These are phyloP conservation scores for Colletotrichum sojae DNA, from an alignment of 2,329 filamentous ascomycete genomes.

Conservation along the genomic window DNA sequence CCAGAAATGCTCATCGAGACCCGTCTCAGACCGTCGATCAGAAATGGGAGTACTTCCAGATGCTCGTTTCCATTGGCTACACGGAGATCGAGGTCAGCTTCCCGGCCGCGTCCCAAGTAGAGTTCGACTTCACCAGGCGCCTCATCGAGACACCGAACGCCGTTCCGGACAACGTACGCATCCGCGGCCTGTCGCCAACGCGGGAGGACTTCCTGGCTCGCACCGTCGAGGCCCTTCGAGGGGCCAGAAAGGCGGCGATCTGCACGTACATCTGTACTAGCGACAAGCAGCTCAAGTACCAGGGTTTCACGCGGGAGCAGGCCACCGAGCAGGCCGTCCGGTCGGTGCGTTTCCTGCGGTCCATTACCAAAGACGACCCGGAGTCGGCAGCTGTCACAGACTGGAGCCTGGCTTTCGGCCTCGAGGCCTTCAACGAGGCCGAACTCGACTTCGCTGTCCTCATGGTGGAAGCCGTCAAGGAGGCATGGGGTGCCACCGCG, in stretches of 20 bases:
- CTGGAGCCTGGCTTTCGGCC: conserved; percentile 19
- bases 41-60: conserved; percentile 30
- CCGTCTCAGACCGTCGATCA: conserved; percentile 11
- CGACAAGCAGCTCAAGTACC: conserved; percentile 24
- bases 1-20: not conserved
- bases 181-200: conserved; percentile 15
- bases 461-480: conserved; percentile 21
- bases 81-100: conserved; percentile 26
- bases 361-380: conserved; percentile 26
- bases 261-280: conserved; percentile 28
- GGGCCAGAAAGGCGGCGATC: conserved; percentile 4
- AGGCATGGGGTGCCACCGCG: conserved; percentile 11
- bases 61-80: conserved; percentile 26
- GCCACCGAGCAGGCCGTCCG: conserved; percentile 17
- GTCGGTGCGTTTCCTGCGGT: conserved; percentile 10
- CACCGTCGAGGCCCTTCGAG: conserved; percentile 18
- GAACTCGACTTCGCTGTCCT: conserved; percentile 6
- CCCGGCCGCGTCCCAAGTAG: conserved; percentile 14
- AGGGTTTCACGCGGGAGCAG: conserved; percentile 22
- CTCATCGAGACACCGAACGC: conserved; percentile 14
- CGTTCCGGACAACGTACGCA: conserved; percentile 12
- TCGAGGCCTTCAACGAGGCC: conserved; percentile 20
- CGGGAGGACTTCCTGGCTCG: conserved; percentile 25
- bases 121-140: conserved; percentile 24
- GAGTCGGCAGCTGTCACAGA: conserved; percentile 7